Evolutionary conservation across 495 filamentous ascomycete genomes (phyloP), one percentile per base, ranked within the genome.

Genomic region (Apiosordaria backusii): DNA sequence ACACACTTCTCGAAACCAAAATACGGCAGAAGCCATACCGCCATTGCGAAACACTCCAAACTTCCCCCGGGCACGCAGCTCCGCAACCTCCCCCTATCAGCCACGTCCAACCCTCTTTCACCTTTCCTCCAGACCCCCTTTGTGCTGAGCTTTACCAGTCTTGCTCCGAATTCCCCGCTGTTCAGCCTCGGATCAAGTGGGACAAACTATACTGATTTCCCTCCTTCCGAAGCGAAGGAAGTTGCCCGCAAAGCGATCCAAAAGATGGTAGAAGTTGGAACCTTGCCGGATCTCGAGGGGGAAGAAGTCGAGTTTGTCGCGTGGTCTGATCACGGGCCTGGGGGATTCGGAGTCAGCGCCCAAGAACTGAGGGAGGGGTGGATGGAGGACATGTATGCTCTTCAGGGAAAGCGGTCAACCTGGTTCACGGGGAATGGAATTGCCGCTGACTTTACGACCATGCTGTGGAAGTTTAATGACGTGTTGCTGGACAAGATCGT

Each of bases 331-430:
- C 77, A 79, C 57, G 74, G 74, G 4, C 71, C 78, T 9, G 75
- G 78, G 65, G 70, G 71, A 24, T 74, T 72, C 21, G 73, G 74
- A 3, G 76, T 76, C 0, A 67, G 74, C 15, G 63, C 72, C 1
- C 72, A 74, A 4, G 71, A 78, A 16, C 57, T 80, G 61, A 67
- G 70, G 29, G 62, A 27, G 13, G 79, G 80, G 0, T 80, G 79
- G 66, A 77, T 76, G 60, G 70, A 74, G 67, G 63, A 76, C 24
- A 60, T 81, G 55, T 77, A 79, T 62, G 70, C 69, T 10, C 63
- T 81, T n/a, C 79, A 82, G 61, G 79, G 78, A 16, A 69, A 75
- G 61, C 74, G 75, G 26, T 75, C 71, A 27, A 82, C 80, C 5
- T 81, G 75, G 73, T 82, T 74, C 67, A 79, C 79, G 4, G 77